Conservation (phyloP, 2,329 filamentous ascomycete species). For the Beauveria caledonica region DNA sequence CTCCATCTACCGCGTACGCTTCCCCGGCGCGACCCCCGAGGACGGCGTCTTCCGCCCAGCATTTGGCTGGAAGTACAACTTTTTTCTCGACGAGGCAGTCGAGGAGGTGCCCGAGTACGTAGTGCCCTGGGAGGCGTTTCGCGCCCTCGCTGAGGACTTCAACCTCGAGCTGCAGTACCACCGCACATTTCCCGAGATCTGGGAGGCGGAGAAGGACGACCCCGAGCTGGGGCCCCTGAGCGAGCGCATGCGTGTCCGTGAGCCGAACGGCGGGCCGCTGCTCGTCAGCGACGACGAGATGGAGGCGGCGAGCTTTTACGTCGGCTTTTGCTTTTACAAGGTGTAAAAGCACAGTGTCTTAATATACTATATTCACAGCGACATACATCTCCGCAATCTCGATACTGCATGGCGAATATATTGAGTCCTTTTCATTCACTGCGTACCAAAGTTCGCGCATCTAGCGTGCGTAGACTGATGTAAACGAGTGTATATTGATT, state of each 20-base stretch:
- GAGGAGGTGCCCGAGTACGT: slow-evolving; percentile 96
- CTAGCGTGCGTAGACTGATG: not conserved
- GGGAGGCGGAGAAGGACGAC: slow-evolving; percentile 86
- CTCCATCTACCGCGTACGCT: slow-evolving; percentile 81
- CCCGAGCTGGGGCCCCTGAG: slow-evolving; percentile 71
- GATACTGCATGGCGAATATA: not conserved
- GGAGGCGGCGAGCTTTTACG: slow-evolving; percentile 86
- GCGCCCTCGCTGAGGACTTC: slow-evolving; percentile 90
- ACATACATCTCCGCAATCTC: not conserved
- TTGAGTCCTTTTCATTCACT: not conserved
- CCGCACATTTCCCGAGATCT: slow-evolving; percentile 83
- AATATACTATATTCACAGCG: not conserved
- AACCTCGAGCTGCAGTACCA: slow-evolving; percentile 94
- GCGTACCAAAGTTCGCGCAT: no score
- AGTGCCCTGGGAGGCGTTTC: slow-evolving; percentile 96
- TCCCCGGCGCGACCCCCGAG: slow-evolving; percentile 71
- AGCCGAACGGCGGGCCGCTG: slow-evolving; percentile 56
- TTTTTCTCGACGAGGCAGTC: slow-evolving; percentile 91
- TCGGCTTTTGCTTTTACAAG: slow-evolving; percentile 96
- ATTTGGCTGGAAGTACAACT: slow-evolving; percentile 97
- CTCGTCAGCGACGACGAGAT: slow-evolving; percentile 78
- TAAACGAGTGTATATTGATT: slow-evolving; percentile 6
- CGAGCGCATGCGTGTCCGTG: slow-evolving; percentile 91
- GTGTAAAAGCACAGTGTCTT: slow-evolving; percentile 49
- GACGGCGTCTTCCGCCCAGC: slow-evolving; percentile 91